phyloP scores from a whole-genome alignment of 2,329 filamentous ascomycete species.

The Geosmithia flava region DNA sequence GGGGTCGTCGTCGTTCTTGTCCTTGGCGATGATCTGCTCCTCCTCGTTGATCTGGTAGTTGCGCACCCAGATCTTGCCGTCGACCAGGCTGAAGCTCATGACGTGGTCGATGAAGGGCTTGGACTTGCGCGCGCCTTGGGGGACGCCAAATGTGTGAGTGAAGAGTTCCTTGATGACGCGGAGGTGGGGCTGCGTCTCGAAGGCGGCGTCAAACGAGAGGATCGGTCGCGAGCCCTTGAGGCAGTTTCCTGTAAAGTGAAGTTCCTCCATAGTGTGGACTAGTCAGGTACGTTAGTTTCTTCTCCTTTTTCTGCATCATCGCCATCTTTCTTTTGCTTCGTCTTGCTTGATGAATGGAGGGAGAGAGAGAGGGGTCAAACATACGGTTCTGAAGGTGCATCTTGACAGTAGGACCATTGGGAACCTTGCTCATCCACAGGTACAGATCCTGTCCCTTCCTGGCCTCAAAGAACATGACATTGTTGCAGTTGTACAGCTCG shows the following conservation, averaged over 20 bases:
- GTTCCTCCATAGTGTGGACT: slow-evolving; percentile 93
- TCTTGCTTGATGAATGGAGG: background rate
- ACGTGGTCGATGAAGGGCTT: slow-evolving; percentile 97
- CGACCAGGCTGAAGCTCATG: slow-evolving; percentile 80
- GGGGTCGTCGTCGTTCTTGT: slow-evolving; percentile 28
- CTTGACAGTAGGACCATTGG: slow-evolving; percentile 50
- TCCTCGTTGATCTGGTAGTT: slow-evolving; percentile 89
- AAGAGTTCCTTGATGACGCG: slow-evolving; percentile 82
- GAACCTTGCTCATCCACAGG: slow-evolving; percentile 83
- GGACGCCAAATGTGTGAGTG: slow-evolving; percentile 82
- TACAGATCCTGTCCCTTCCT: slow-evolving; percentile 92
- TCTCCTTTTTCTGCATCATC: background rate
- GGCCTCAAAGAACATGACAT: slow-evolving; percentile 89
- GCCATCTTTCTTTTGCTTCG: background rate
- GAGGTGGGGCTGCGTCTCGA: slow-evolving; percentile 72
- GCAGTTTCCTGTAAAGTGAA: slow-evolving; percentile 95
- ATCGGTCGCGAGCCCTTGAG: slow-evolving; percentile 85
- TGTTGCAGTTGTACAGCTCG: slow-evolving; percentile 84
- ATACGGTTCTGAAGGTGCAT: slow-evolving; percentile 69
- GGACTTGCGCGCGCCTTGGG: slow-evolving; percentile 72
- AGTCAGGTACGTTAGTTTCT: slow-evolving; percentile 10
- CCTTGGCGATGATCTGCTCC: slow-evolving; percentile 42
- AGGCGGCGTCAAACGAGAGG: slow-evolving; percentile 80
- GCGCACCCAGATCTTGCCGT: slow-evolving; percentile 91
- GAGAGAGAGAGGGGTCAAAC: background rate